A percentile compares a stretch with the other conserved stretches of the same genome.
These are phyloP conservation scores for Macaranga tanarius DNA, from an alignment of 441 rosid species.

Conservation along the genomic window DNA sequence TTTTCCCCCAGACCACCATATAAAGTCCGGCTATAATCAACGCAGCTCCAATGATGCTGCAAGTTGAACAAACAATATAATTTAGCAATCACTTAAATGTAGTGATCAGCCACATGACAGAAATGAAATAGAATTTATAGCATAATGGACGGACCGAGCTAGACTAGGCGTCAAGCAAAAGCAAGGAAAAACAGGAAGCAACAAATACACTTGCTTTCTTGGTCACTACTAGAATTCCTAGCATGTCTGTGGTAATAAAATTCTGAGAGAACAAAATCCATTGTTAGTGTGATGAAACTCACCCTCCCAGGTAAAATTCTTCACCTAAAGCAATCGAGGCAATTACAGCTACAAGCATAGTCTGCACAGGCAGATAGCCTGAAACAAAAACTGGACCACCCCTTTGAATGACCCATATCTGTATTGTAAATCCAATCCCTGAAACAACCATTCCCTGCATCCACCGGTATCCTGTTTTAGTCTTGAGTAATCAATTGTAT, in stretches of 20 bases:
- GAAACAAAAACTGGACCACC: slow-evolving; percentile 89
- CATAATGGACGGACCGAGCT: no score
- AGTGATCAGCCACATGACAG: no score
- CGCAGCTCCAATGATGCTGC: slow-evolving; percentile 69
- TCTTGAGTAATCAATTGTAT: background rate
- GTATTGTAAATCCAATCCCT: slow-evolving; percentile 80
- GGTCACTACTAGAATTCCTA: background rate
- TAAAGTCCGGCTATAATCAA: slow-evolving; percentile 67
- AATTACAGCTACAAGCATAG: slow-evolving; percentile 72
- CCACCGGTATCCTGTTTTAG: slow-evolving; percentile 3
- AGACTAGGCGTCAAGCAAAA: no score
- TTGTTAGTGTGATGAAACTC: slow-evolving; percentile 8
- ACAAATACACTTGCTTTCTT: no score
- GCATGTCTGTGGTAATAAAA: background rate
- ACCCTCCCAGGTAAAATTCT: slow-evolving; percentile 86
- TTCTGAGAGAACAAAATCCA: background rate
- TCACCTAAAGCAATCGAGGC: slow-evolving; percentile 69
- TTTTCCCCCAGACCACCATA: slow-evolving; percentile 78
- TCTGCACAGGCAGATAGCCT: slow-evolving; percentile 72
- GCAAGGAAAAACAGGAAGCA: no score
- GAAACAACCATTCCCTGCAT: slow-evolving; percentile 76
- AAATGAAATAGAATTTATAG: no score
- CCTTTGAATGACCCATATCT: slow-evolving; percentile 74
- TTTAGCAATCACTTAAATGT: background rate
- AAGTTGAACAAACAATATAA: slow-evolving; percentile 4